Evolutionary conservation across 2,329 filamentous ascomycete genomes (phyloP).

Genomic region (Alternaria conjuncta): DNA sequence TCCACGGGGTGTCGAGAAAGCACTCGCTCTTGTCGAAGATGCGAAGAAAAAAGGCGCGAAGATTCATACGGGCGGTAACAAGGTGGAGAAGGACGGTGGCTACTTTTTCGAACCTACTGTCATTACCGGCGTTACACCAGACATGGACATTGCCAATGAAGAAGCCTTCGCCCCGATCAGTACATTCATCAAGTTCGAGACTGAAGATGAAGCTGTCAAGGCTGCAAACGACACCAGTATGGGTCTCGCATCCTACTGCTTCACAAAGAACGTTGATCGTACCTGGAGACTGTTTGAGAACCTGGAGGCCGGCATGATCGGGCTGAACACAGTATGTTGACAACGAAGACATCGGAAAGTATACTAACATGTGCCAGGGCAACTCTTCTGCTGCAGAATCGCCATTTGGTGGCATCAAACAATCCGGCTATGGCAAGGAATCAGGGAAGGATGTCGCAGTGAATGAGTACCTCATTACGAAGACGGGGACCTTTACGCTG

Average conservation of each 20-base stretch:
- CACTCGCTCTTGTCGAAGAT: constrained; percentile 66
- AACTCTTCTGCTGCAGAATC: constrained; percentile 71
- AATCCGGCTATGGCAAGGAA: constrained; percentile 72
- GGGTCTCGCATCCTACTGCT: constrained; percentile 71
- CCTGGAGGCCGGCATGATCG: constrained; percentile 73
- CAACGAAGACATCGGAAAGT: background rate
- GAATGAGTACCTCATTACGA: constrained; percentile 67
- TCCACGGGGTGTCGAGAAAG: constrained; percentile 62
- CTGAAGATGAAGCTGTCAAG: constrained; percentile 68
- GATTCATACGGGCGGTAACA: constrained; percentile 66
- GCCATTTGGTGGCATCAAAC: constrained; percentile 72
- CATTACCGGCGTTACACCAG: constrained; percentile 63
- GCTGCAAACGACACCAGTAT: constrained; percentile 67
- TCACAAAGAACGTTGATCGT: constrained; percentile 71
- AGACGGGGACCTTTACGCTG: constrained; percentile 69
- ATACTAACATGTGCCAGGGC: constrained; percentile 45
- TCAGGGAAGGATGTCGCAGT: constrained; percentile 70
- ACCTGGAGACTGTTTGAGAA: constrained; percentile 71
- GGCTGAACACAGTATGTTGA: constrained; percentile 63
- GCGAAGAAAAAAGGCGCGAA: constrained; percentile 68
- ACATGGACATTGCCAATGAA: constrained; percentile 64
- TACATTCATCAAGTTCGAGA: constrained; percentile 69
- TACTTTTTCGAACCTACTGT: constrained; percentile 76
- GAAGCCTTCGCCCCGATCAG: constrained; percentile 71
- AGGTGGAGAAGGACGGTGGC: constrained; percentile 56